Percentiles rank a stretch among this genome's conserved stretches.
These are phyloP conservation scores for Calendula officinalis DNA, from an alignment of 129 eudicot genomes.

Conservation along the genomic window DNA sequence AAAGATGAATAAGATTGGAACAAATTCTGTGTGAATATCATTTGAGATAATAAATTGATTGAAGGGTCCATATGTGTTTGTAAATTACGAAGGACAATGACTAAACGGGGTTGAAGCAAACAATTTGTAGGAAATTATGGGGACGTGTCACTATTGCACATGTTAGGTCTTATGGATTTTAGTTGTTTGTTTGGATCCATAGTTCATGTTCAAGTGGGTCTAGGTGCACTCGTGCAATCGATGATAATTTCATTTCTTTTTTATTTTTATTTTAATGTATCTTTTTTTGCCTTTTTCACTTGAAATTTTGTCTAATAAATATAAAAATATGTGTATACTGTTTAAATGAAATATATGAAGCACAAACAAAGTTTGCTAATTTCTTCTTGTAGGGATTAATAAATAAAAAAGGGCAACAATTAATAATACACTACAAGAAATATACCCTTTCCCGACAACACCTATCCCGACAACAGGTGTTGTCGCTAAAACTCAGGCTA, in stretches of 20 bases:
- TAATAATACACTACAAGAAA: no score
- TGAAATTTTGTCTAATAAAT: background rate
- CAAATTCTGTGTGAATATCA: no score
- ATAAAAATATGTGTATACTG: background rate
- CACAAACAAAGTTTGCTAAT: no score
- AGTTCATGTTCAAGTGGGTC: constrained; percentile 30
- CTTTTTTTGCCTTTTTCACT: background rate
- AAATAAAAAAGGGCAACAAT: no score
- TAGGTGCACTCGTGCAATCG: constrained; percentile 33
- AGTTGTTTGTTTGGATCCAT: constrained; percentile 30
- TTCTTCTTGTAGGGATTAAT: no score
- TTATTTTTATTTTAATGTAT: background rate
- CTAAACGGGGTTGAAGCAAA: constrained; percentile 27
- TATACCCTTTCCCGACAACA: no score
- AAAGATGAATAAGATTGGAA: no score
- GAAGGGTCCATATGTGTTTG: constrained; percentile 17
- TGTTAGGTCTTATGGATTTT: constrained; percentile 29
- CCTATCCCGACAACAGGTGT: no score
- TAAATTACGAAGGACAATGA: constrained; percentile 19
- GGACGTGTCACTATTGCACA: constrained; percentile 23
- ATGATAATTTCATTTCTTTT: background rate
- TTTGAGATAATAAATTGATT: background rate
- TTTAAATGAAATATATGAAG: no score
- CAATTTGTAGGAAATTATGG: constrained; percentile 13
- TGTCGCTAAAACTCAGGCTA: no score